phyloP scores from a whole-genome alignment of 2,329 filamentous ascomycete genomes.

The Phyllosticta citribraziliensis region DNA sequence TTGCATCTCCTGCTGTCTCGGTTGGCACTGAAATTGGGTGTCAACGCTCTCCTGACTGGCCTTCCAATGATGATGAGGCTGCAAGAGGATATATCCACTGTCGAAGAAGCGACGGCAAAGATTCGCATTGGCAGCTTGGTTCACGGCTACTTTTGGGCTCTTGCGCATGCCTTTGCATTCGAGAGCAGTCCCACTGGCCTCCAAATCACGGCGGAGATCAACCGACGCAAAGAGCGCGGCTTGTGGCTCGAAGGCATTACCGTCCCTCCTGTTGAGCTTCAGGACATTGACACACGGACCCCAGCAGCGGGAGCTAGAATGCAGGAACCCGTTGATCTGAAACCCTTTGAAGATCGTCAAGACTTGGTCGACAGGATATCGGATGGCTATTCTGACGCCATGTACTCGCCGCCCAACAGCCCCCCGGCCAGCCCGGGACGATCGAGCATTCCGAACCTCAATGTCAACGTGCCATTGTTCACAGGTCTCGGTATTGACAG shows the following conservation, averaged over 20 bases:
- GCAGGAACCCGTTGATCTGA: slow-evolving; percentile 35
- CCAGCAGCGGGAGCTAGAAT: slow-evolving; percentile 19
- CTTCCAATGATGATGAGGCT: slow-evolving; percentile 82
- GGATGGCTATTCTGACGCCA: slow-evolving; percentile 54
- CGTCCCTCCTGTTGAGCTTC: slow-evolving; percentile 57
- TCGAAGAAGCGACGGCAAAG: slow-evolving; percentile 58
- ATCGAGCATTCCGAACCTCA: slow-evolving; percentile 18
- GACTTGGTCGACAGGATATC: slow-evolving; percentile 67
- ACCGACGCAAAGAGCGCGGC: slow-evolving; percentile 59
- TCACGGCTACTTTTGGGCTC: slow-evolving; percentile 77
- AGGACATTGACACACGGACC: slow-evolving; percentile 38
- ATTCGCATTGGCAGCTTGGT: slow-evolving; percentile 75
- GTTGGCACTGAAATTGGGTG: slow-evolving; percentile 65
- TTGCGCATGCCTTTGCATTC: slow-evolving; percentile 69
- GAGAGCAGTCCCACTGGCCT: slow-evolving; percentile 59
- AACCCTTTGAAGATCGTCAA: slow-evolving; percentile 65
- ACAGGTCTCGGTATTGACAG: neutral
- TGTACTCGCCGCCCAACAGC: slow-evolving; percentile 57
- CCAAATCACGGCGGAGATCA: slow-evolving; percentile 66
- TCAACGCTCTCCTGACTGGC: slow-evolving; percentile 70
- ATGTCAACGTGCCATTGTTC: neutral
- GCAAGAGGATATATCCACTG: slow-evolving; percentile 65
- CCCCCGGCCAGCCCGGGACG: slow-evolving; percentile 61
- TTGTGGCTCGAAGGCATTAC: slow-evolving; percentile 71
- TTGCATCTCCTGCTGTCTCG: slow-evolving; percentile 68